Evolutionary conservation across 208 protist species (phyloP), one percentile per base, ranked within the genome.

Genomic region (Novymonas esmeraldas): DNA sequence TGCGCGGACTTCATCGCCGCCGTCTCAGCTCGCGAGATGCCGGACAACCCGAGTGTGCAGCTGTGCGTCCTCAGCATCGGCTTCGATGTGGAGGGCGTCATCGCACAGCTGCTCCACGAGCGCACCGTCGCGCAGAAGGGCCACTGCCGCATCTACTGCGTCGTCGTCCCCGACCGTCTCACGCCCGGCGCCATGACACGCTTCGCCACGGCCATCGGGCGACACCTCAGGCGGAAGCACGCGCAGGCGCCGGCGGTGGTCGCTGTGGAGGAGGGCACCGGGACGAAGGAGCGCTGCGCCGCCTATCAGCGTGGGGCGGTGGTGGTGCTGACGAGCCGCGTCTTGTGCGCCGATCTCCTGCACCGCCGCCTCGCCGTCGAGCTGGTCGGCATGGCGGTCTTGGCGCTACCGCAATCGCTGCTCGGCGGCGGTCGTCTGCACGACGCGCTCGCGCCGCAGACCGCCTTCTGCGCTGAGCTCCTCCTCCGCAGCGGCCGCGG

Each of bases 111-210:
- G 54, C 72, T 73, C 73, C 68, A 71, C 6, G 41, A 49, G 29
- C 48, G 59, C 64, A 16, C 54, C 22, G 14, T 18, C 13, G 18
- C 36, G 24, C 26, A 51, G 46, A 50, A 67, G 54, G 36, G 34
- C 2, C 26, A 64, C 13, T 77, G 68, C 10, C 50, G 66, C 26
- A 72, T 91, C 49, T 72, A 82, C 20, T 55, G 82, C 16, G 87
- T 99, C 14, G 89, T 99, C 2, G 87, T 98, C 16, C 99, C 99
- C 42, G 76, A 99, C 7, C 87, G 95, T 9, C 44, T 80, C 7
- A 49, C 48, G 2, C 97, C 87, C 28, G 96, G 95, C 39, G 96
- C 96, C 56, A 79, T 99, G 5, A 76, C 51, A 36, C 89, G 87
- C 14, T 87, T 90, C 48, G 96, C 98, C 48, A 50, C 72, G n/a